Conservation (phyloP, 164 flowering plant genomes). For the Chimonanthus salicifolius region DNA sequence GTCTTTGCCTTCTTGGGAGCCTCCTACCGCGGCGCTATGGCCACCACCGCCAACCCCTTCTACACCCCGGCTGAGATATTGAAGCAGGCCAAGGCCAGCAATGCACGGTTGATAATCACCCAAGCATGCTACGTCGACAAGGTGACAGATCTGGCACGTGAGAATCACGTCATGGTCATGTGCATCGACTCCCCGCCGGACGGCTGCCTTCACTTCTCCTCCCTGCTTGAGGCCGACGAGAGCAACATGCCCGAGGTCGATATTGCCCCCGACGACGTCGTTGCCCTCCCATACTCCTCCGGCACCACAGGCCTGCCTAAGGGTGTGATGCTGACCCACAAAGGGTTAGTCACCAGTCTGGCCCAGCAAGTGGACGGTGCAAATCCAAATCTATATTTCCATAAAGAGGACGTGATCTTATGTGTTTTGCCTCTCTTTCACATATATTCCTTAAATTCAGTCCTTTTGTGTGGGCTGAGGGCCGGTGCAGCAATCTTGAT, state of each 20-base stretch:
- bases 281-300: constrained; percentile 85
- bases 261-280: constrained; percentile 64
- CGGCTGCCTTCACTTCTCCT: constrained; percentile 51
- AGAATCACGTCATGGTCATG: constrained; percentile 36
- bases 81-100: constrained; percentile 61
- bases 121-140: constrained; percentile 47
- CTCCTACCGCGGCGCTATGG: constrained; percentile 54
- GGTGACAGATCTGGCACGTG: constrained; percentile 29
- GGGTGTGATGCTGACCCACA: constrained; percentile 87
- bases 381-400: constrained; percentile 66
- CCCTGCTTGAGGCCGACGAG: constrained; percentile 46
- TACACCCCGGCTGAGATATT: constrained; percentile 63
- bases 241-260: constrained; percentile 40
- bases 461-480: constrained; percentile 61
- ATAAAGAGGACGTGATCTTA: constrained; percentile 60
- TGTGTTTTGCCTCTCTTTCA: constrained; percentile 85
- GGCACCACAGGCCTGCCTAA: constrained; percentile 95
- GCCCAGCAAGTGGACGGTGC: constrained; percentile 97
- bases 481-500: constrained; percentile 78
- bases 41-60: constrained; percentile 84
- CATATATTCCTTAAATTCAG: constrained; percentile 73
- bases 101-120: constrained; percentile 49
- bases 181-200: constrained; percentile 41
- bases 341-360: constrained; percentile 66
- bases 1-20: constrained; percentile 82